Percentiles rank a stretch among this genome's conserved stretches.
Conservation (phyloP, 2,329 filamentous ascomycete genomes). For the Cladosporium sp. region DNA sequence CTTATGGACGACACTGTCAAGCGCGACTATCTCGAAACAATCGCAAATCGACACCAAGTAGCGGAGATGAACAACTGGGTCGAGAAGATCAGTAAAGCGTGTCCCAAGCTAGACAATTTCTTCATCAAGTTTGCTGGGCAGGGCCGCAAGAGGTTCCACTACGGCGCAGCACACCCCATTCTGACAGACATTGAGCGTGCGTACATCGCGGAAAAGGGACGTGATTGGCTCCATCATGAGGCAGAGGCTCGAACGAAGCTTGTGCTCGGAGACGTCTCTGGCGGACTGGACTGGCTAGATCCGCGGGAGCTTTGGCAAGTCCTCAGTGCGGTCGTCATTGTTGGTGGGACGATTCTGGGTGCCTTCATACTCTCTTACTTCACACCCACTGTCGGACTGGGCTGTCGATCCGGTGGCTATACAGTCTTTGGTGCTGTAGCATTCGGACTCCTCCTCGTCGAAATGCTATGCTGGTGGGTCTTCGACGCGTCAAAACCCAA, state of each 20-base stretch:
- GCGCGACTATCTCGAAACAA: conserved; percentile 36
- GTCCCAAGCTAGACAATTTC: conserved; percentile 36
- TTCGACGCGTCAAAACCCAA: conserved; percentile 25
- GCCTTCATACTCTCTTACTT: conserved; percentile 48
- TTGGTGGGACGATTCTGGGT: conserved; percentile 41
- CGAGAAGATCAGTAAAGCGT: conserved; percentile 30
- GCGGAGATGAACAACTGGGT: conserved; percentile 33
- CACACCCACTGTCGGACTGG: conserved; percentile 51
- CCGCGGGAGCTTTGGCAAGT: conserved; percentile 49
- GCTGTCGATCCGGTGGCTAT: conserved; percentile 45
- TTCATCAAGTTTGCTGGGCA: conserved; percentile 48
- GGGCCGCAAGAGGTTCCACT: conserved; percentile 41
- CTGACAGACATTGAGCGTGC: conserved; percentile 45
- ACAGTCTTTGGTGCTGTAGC: conserved; percentile 43
- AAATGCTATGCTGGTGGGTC: conserved; percentile 43
- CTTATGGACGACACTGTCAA: conserved; percentile 36
- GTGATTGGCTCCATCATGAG: conserved; percentile 43
- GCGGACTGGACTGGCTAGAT: conserved; percentile 46
- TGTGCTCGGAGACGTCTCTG: conserved; percentile 38
- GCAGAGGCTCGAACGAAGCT: conserved; percentile 38
- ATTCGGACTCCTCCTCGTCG: conserved; percentile 40
- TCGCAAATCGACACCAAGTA: conserved; percentile 31
- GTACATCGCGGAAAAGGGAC: conserved; percentile 43
- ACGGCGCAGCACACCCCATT: conserved; percentile 46
- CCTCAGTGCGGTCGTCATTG: conserved; percentile 40